A percentile compares a stretch with the other conserved stretches of the same genome.
phyloP scores from a whole-genome alignment of 768 basidiomycete species.

The Lactarius trivialis region DNA sequence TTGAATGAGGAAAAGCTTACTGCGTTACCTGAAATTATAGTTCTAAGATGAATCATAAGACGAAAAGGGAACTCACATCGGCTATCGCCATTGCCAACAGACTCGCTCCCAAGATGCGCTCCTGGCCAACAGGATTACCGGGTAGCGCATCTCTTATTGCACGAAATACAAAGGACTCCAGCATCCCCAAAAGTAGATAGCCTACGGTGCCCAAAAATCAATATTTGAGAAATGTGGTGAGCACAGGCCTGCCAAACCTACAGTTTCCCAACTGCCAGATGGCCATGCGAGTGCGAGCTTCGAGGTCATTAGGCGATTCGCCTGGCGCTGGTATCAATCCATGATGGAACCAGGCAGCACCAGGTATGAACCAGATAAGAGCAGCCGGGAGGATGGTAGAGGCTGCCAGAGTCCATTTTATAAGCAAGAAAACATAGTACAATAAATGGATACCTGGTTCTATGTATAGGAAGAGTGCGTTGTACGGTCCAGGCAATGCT shows the following conservation, averaged over 20 bases:
- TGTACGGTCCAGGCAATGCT: constrained; percentile 59
- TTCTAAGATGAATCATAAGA: constrained; percentile 1
- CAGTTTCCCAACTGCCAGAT: constrained; percentile 67
- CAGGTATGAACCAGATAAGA: constrained; percentile 50
- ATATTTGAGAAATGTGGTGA: neutral
- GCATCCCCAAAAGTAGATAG: constrained; percentile 55
- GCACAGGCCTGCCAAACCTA: constrained; percentile 27
- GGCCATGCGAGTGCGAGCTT: constrained; percentile 50
- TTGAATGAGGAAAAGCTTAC: constrained; percentile 31
- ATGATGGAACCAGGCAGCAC: constrained; percentile 60
- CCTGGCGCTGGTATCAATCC: constrained; percentile 50
- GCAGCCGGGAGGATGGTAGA: constrained; percentile 47
- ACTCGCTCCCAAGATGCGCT: constrained; percentile 58
- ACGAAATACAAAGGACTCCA: constrained; percentile 62
- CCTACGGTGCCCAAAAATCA: constrained; percentile 33
- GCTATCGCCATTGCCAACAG: constrained; percentile 59
- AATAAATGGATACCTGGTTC: constrained; percentile 44
- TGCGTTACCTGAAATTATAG: constrained; percentile 45
- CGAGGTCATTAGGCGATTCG: constrained; percentile 33
- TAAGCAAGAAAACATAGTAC: neutral
- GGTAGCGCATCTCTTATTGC: constrained; percentile 55
- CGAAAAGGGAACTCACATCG: constrained; percentile 45
- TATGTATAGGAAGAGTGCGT: constrained; percentile 53
- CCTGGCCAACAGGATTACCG: constrained; percentile 53
- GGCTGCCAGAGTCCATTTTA: constrained; percentile 29